A percentile compares a stretch with the other conserved stretches of the same genome.
phyloP scores from a whole-genome alignment of 1,139 yeast genomes.

The Hyphopichia wangnamkhiaoensis region DNA sequence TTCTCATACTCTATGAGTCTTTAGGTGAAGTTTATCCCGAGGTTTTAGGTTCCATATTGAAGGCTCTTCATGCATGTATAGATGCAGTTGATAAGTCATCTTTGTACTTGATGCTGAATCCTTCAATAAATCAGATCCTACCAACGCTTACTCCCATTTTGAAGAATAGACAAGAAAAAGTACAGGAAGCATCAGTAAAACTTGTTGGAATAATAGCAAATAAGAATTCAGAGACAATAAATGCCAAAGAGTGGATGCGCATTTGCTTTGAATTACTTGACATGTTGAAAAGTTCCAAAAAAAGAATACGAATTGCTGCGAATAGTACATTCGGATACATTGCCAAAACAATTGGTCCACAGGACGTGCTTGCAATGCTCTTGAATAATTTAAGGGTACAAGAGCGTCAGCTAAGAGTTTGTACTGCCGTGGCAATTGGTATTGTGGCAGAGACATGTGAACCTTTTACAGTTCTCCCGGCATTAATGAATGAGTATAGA shows the following conservation, averaged over 20 bases:
- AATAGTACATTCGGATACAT: constrained; percentile 90
- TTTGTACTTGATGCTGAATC: constrained; percentile 62
- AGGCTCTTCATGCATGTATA: constrained; percentile 59
- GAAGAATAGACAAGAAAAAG: constrained; percentile 87
- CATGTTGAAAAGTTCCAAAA: constrained; percentile 82
- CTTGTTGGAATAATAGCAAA: constrained; percentile 84
- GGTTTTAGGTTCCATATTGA: constrained; percentile 81
- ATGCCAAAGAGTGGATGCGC: constrained; percentile 97
- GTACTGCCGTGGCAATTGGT: constrained; percentile 98
- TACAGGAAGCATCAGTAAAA: constrained; percentile 81
- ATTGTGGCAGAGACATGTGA: constrained; percentile 93
- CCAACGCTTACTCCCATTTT: constrained; percentile 92
- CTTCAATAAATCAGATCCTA: constrained; percentile 79
- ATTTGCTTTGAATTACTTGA: constrained; percentile 90
- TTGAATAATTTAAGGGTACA: constrained; percentile 86
- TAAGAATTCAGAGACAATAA: constrained; percentile 80
- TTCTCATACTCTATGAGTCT: constrained; percentile 82
- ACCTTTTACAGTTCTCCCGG: constrained; percentile 95
- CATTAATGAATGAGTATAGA: constrained; percentile 92
- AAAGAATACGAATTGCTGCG: constrained; percentile 79
- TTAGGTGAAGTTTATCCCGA: constrained; percentile 96
- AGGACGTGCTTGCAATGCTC: constrained; percentile 84
- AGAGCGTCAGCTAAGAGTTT: constrained; percentile 93
- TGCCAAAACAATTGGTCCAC: constrained; percentile 94
- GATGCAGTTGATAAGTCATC: constrained; percentile 44